Base-by-base conservation (phyloP, 345 rosid species). In the Lepidium aucheri region DNA sequence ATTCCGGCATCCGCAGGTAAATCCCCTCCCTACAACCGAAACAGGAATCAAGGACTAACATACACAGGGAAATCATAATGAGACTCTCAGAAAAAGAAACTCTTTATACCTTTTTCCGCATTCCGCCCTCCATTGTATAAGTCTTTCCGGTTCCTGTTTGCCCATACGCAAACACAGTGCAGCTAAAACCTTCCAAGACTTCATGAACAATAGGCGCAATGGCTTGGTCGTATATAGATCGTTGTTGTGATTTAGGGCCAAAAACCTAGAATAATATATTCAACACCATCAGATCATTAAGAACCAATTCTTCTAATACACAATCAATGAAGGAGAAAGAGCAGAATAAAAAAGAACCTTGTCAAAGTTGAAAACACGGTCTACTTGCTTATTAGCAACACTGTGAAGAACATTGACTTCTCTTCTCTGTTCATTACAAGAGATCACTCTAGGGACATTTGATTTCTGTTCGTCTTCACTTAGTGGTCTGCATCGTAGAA, bases 111-210 rank as follows among this genome's bases (percentile, higher is more conserved):
- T 93, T 93, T 50, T 86, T 93, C 64, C 90, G 79, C 88, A 87
- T 86, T 9, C 94, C 97, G 33, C 98, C 98, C 77, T 93, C 96
- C 98, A 93, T 93, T 11, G 97, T 88, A 47, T 82, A 90, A 22
- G 98, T 92, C 77, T 92, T 92, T 1, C 97, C 97, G 0, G 98
- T 89, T 49, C 94, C 96, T 1, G 96, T 93, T 75, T 93, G 98
- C 18, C 98, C 97, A 74, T 90, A 93, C 0, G 97, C 98, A 52
- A 93, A 93, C 45, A 93, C 90, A 26, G 97, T 93, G 71, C 96
- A 93, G 68, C 91, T 93, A 79, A 86, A 93, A 65, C 97, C 96
- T 4, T 90, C 98, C 35, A 93, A 86, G 52, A 93, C 96, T 74
- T 93, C 97, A 77, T 85, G 82, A 39, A 93, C 98, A 58, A 93